Percentiles rank a stretch among this genome's conserved stretches.
These are phyloP conservation scores for Peronospora farinosa DNA, from an alignment of 352 stramenopile species.

Conservation along the genomic window DNA sequence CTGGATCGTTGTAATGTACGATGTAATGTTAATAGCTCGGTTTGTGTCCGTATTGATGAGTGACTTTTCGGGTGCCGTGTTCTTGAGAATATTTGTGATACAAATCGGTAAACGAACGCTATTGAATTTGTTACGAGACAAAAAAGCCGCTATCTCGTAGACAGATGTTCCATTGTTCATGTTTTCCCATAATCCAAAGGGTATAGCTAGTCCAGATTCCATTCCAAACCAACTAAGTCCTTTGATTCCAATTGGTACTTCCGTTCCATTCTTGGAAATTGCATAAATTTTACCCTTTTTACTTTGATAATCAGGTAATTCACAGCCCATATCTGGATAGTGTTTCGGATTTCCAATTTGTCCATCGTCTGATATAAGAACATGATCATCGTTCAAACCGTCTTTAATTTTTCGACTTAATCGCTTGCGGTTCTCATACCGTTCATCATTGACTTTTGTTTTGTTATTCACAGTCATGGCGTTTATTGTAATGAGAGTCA, in stretches of 20 bases:
- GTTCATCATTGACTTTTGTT: conserved; percentile 15
- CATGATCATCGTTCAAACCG: conserved; percentile 25
- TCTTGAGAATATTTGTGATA: conserved; percentile 45
- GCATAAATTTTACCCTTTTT: conserved; percentile 49
- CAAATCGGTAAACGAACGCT: conserved; percentile 53
- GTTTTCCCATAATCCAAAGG: conserved; percentile 71
- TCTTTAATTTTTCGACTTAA: conserved; percentile 38
- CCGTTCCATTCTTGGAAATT: conserved; percentile 45
- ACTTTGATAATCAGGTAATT: conserved; percentile 56
- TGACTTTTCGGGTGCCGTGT: conserved; percentile 35
- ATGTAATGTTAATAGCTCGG: conserved; percentile 56
- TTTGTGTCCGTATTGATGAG: conserved; percentile 67
- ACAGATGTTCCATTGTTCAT: conserved; percentile 53
- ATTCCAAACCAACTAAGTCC: conserved; percentile 76
- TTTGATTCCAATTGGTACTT: conserved; percentile 49
- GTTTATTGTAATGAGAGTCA: conserved; percentile 45
- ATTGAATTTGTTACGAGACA: conserved; percentile 72
- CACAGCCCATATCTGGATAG: conserved; percentile 48
- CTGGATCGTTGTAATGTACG: conserved; percentile 60
- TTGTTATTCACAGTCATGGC: conserved; percentile 35
- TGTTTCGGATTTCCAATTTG: conserved; percentile 49
- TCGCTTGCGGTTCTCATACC: conserved; percentile 27
- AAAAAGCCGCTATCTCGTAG: conserved; percentile 59
- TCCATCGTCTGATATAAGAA: conserved; percentile 45
- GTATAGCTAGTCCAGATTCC: conserved; percentile 55